Conservation (phyloP, 306 rosid genomes). For the Echinosophora koreensis region DNA sequence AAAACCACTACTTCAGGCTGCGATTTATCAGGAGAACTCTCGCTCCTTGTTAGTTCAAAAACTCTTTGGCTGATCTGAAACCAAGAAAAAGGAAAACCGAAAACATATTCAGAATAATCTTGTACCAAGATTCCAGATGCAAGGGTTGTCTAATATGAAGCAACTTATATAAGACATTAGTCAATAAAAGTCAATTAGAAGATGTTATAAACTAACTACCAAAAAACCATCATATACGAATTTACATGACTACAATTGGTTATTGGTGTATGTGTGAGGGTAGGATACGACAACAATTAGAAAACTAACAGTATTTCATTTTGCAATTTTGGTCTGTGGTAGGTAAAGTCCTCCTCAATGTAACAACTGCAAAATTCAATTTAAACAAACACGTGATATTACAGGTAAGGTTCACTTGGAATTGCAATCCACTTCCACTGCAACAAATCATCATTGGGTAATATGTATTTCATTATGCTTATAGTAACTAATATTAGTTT, state of each 20-base stretch:
- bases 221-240: constrained; percentile 5
- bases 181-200: not conserved
- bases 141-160: not conserved
- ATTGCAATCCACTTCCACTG: not conserved
- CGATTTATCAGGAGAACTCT: constrained; percentile 49
- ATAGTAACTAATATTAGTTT: not conserved
- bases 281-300: not conserved
- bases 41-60: constrained; percentile 69
- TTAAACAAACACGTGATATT: too few species aligned
- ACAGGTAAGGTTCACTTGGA: not conserved
- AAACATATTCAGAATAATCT: constrained; percentile 34
- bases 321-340: too few species aligned
- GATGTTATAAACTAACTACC: constrained; percentile 19
- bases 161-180: not conserved
- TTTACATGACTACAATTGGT: not conserved
- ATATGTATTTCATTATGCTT: not conserved
- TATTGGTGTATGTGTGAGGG: not conserved
- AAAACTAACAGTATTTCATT: not conserved
- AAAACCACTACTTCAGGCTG: constrained; percentile 54
- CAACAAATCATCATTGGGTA: not conserved
- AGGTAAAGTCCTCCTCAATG: too few species aligned
- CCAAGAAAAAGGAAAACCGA: constrained; percentile 45
- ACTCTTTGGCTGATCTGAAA: constrained; percentile 91
- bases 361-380: too few species aligned
- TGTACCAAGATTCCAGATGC: constrained; percentile 15